Evolutionary conservation across 306 rosid genomes (phyloP).

Genomic region (Fragaria vesca): DNA sequence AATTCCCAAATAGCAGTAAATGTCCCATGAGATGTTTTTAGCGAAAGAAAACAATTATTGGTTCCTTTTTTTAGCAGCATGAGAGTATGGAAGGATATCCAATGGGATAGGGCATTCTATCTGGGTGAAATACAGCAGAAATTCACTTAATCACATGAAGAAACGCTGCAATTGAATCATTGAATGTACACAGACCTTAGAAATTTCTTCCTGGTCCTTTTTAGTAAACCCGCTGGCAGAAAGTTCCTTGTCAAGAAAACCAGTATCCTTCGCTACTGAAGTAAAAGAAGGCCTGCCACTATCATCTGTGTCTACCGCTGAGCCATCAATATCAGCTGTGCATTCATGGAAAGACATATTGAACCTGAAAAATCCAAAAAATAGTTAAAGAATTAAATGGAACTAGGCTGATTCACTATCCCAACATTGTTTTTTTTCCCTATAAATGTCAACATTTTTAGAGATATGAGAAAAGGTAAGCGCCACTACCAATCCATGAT

Average conservation of each 20-base stretch:
- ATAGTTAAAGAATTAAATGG: not conserved
- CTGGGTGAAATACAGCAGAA: not conserved
- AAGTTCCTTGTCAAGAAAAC: slow-evolving; percentile 82
- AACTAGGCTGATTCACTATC: not conserved
- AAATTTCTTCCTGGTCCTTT: slow-evolving; percentile 71
- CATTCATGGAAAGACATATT: slow-evolving; percentile 60
- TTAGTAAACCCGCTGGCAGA: slow-evolving; percentile 86
- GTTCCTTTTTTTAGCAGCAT: not conserved
- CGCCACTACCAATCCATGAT: not conserved
- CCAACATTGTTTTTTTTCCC: not conserved
- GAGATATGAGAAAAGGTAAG: not conserved
- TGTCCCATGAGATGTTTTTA: not conserved
- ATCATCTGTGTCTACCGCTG: slow-evolving; percentile 47
- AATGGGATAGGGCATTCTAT: not conserved
- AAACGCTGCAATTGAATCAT: not conserved
- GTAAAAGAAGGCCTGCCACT: slow-evolving; percentile 62
- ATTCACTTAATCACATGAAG: not conserved
- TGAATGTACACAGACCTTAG: slow-evolving; percentile 43
- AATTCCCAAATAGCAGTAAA: not conserved
- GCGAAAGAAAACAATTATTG: not conserved
- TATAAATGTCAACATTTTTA: not conserved
- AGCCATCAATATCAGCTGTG: slow-evolving; percentile 48
- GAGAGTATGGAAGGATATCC: not conserved
- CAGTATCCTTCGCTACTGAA: slow-evolving; percentile 53
- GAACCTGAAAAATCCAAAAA: slow-evolving; percentile 45